A percentile compares a stretch with the other conserved stretches of the same genome.
These are phyloP conservation scores for Diaporthe sp. DNA, from an alignment of 2,329 filamentous ascomycete species.

Conservation along the genomic window DNA sequence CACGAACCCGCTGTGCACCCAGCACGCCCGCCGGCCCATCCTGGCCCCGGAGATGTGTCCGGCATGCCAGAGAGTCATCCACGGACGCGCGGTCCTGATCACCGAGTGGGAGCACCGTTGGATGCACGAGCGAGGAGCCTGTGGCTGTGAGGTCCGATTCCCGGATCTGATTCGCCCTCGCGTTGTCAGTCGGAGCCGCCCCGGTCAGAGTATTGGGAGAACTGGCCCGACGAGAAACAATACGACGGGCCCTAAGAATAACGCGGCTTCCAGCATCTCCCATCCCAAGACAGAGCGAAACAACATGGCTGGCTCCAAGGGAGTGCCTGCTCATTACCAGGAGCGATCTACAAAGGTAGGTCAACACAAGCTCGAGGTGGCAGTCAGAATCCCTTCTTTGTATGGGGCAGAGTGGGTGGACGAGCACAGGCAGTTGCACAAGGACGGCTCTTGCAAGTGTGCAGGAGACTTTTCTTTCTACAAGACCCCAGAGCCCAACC, in stretches of 20 bases:
- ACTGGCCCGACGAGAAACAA: background rate
- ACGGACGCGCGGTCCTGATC: conserved; percentile 56
- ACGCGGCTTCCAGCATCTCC: background rate
- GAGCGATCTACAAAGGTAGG: conserved; percentile 37
- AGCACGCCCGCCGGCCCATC: conserved; percentile 49
- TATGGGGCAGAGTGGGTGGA: conserved; percentile 57
- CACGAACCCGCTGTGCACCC: conserved; percentile 53
- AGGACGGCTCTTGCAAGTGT: conserved; percentile 52
- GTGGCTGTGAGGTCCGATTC: conserved; percentile 54
- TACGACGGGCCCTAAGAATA: background rate
- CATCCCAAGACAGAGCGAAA: background rate
- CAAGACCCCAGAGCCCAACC: conserved; percentile 40
- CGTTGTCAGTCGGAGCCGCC: conserved; percentile 43
- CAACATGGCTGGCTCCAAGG: background rate
- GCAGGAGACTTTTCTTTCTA: conserved; percentile 51
- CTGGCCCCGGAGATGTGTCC: conserved; percentile 54
- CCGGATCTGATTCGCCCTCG: conserved; percentile 53
- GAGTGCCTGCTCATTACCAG: conserved; percentile 40
- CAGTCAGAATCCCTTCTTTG: conserved; percentile 52
- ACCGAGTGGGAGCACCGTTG: conserved; percentile 58
- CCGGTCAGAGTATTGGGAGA: background rate
- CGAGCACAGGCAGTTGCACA: conserved; percentile 55
- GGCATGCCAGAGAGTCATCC: conserved; percentile 54
- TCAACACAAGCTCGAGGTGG: conserved; percentile 42
- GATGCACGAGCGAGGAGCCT: conserved; percentile 60